Percentiles rank a stretch among this genome's conserved stretches.
phyloP scores from a whole-genome alignment of 306 rosid genomes.

The Albizia julibrissin region DNA sequence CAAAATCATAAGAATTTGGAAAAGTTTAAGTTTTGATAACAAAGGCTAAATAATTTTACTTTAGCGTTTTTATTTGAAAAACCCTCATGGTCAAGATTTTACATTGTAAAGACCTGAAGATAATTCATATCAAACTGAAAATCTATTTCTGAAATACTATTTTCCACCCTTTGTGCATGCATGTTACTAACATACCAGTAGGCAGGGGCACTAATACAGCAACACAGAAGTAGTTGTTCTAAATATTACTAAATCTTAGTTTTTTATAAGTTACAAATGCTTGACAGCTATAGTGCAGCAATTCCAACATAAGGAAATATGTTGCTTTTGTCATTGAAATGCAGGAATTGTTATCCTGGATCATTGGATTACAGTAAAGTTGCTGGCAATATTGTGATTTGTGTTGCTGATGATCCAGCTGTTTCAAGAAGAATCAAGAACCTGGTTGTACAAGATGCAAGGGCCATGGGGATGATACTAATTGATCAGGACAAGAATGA shows the following conservation, averaged over 20 bases:
- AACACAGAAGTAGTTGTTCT: not conserved
- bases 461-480: slow-evolving; percentile 74
- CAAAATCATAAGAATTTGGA: not conserved
- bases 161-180: not conserved
- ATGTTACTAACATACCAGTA: not conserved
- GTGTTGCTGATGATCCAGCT: slow-evolving; percentile 52
- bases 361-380: slow-evolving; percentile 71
- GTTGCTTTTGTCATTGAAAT: slow-evolving; percentile 21
- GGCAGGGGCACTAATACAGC: not conserved
- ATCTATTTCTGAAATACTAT: not conserved
- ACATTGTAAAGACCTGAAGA: not conserved
- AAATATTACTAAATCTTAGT: not conserved
- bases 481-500: slow-evolving; percentile 51
- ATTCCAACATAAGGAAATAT: not conserved
- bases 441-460: slow-evolving; percentile 78
- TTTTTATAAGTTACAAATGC: not conserved
- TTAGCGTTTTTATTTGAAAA: not conserved
- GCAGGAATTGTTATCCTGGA: slow-evolving; percentile 91
- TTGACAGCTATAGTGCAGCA: not conserved
- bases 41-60: too few species aligned
- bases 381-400: slow-evolving; percentile 75
- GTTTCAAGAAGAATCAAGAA: slow-evolving; percentile 69
- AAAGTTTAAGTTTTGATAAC: too few species aligned
- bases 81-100: not conserved
- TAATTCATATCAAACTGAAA: not conserved